Percentiles rank a stretch among this genome's conserved stretches.
phyloP scores from a whole-genome alignment of 768 basidiomycete genomes.

The Cantharellus anzutake region DNA sequence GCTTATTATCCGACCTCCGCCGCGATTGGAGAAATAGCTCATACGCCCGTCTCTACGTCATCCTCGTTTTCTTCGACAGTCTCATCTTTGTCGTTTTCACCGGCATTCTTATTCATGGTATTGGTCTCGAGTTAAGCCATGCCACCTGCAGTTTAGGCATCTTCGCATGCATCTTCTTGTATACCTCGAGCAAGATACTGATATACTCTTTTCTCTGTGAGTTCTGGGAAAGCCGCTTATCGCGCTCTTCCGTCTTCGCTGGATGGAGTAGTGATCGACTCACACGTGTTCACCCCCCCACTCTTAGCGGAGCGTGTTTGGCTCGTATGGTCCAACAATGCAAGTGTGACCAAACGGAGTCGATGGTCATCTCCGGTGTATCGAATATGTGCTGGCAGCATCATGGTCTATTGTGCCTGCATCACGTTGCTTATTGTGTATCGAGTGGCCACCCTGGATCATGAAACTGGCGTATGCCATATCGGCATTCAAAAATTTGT shows the following conservation, averaged over 20 bases:
- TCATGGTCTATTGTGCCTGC: conserved; percentile 23
- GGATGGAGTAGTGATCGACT: background rate
- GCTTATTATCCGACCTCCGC: conserved; percentile 15
- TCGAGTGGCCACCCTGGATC: background rate
- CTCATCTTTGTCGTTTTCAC: conserved; percentile 28
- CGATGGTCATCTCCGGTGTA: conserved; percentile 26
- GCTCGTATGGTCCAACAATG: conserved; percentile 10
- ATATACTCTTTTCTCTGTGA: conserved; percentile 29
- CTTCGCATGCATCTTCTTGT: conserved; percentile 23
- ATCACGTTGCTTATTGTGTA: conserved; percentile 23
- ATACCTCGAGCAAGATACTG: conserved; percentile 24
- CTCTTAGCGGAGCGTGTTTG: conserved; percentile 5
- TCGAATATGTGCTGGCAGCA: conserved; percentile 20
- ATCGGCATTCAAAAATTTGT: conserved; percentile 28
- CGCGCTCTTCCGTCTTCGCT: background rate
- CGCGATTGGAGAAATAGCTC: conserved; percentile 14
- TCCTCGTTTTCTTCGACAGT: conserved; percentile 25
- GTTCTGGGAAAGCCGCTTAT: conserved; percentile 1
- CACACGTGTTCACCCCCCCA: background rate
- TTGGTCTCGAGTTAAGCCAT: conserved; percentile 22
- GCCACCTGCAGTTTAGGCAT: conserved; percentile 25
- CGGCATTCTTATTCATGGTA: conserved; percentile 25
- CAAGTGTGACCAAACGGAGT: background rate
- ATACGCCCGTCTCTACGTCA: conserved; percentile 24
- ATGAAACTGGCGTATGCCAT: conserved; percentile 23